Evolutionary conservation across 2,329 filamentous ascomycete species (phyloP).

Genomic region (Ustilaginoidea virens): DNA sequence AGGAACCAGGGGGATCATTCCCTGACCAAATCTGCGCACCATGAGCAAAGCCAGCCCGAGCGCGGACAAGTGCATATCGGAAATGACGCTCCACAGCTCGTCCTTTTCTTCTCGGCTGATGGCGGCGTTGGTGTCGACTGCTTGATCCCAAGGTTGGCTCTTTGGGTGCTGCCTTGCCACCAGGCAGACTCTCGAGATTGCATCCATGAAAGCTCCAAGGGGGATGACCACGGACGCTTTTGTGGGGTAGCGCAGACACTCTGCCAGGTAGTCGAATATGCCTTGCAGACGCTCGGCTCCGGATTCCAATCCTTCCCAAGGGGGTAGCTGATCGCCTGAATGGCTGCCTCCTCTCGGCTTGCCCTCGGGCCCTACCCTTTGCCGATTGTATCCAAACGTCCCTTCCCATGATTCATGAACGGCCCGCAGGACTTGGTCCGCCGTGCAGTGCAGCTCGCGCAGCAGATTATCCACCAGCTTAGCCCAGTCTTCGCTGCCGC

Average conservation of each 20-base stretch:
- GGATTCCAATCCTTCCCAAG: slow-evolving; percentile 60
- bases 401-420: slow-evolving; percentile 74
- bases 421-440: slow-evolving; percentile 63
- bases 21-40: slow-evolving; percentile 39
- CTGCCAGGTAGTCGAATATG: slow-evolving; percentile 48
- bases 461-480: slow-evolving; percentile 48
- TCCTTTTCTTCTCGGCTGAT: slow-evolving; percentile 71
- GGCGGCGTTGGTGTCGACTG: slow-evolving; percentile 52
- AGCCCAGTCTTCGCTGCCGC: slow-evolving; percentile 63
- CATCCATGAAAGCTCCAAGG: slow-evolving; percentile 50
- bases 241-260: slow-evolving; percentile 49
- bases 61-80: slow-evolving; percentile 58
- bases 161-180: slow-evolving; percentile 38
- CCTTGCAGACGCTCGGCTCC: slow-evolving; percentile 55
- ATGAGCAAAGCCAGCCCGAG: slow-evolving; percentile 46
- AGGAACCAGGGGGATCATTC: slow-evolving; percentile 42
- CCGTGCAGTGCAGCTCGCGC: slow-evolving; percentile 50
- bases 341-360: slow-evolving; percentile 32
- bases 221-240: slow-evolving; percentile 51
- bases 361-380: slow-evolving; percentile 27
- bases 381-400: slow-evolving; percentile 30
- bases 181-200: slow-evolving; percentile 54
- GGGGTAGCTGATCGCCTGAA: slow-evolving; percentile 36
- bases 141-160: slow-evolving; percentile 30
- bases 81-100: slow-evolving; percentile 57